Evolutionary conservation across 306 rosid species (phyloP).

Genomic region (Cicer cuneatum): DNA sequence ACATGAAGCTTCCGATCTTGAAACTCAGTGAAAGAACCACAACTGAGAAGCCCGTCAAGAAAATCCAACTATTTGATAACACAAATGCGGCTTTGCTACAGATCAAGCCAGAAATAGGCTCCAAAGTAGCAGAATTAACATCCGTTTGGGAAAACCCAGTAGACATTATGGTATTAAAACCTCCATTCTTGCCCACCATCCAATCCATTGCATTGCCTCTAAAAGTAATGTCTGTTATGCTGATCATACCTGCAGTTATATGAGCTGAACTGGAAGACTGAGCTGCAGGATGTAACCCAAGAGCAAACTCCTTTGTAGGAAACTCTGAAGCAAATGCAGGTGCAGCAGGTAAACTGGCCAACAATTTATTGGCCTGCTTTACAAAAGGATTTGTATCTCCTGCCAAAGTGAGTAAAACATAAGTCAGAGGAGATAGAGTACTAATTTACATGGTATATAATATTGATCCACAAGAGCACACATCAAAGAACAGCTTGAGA

Average conservation of each 20-base stretch:
- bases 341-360: conserved; percentile 78
- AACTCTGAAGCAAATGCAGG: conserved; percentile 77
- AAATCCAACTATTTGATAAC: conserved; percentile 71
- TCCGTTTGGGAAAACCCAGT: conserved; percentile 50
- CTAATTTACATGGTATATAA: conserved; percentile 17
- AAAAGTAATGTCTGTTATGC: conserved; percentile 58
- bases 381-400: conserved; percentile 57
- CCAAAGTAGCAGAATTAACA: conserved; percentile 43
- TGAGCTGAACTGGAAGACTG: conserved; percentile 73
- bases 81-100: conserved; percentile 64
- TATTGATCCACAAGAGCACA: conserved; percentile 4
- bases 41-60: conserved; percentile 67
- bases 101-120: conserved; percentile 51
- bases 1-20: conserved; percentile 73
- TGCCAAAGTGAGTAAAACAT: conserved; percentile 39
- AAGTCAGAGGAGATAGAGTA: background rate
- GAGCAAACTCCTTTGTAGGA: conserved; percentile 66
- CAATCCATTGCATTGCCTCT: conserved; percentile 62
- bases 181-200: conserved; percentile 67
- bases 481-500: background rate
- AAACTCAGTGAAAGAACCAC: conserved; percentile 69
- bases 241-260: conserved; percentile 85
- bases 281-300: conserved; percentile 55
- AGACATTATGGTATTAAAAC: conserved; percentile 55
- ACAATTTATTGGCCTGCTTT: conserved; percentile 59